Conservation (phyloP, 2,329 filamentous ascomycete species). For the Geoglossum cookeanum region DNA sequence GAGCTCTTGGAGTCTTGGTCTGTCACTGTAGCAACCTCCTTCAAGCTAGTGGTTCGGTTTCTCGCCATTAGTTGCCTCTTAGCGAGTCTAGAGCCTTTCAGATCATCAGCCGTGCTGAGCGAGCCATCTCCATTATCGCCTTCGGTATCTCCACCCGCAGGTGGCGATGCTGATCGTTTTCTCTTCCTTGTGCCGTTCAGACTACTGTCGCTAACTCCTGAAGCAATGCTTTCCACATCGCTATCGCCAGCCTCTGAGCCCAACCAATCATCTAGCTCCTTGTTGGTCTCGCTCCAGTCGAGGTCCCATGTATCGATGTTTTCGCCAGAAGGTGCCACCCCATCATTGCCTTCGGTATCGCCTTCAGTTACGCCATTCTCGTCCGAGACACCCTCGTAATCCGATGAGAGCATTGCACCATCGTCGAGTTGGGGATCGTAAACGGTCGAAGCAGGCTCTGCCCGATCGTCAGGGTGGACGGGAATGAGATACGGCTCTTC, state of each 20-base stretch:
- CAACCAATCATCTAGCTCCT: constrained; percentile 14
- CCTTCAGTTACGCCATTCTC: constrained; percentile 10
- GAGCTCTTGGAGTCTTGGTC: constrained; percentile 2
- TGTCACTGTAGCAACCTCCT: constrained; percentile 18
- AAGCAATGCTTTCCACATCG: constrained; percentile 22
- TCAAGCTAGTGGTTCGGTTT: constrained; percentile 21
- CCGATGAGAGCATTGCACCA: constrained; percentile 4
- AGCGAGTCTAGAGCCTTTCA: constrained; percentile 18
- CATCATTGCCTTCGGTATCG: constrained; percentile 7
- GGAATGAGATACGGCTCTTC: constrained; percentile 63
- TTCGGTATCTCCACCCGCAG: constrained; percentile 6
- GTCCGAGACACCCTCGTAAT: constrained; percentile 6
- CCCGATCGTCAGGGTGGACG: constrained; percentile 50
- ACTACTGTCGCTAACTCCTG: constrained; percentile 12
- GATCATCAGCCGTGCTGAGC: constrained; percentile 5
- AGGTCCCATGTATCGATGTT: constrained; percentile 3
- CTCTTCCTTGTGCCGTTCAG: constrained; percentile 17
- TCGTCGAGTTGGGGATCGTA: constrained; percentile 17
- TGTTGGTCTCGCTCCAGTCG: constrained; percentile 15
- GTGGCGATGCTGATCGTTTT: constrained; percentile 20
- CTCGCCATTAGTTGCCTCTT: constrained; percentile 32
- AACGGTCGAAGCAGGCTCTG: constrained; percentile 21
- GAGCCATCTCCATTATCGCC: constrained; percentile 6
- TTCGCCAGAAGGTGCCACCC: constrained; percentile 2
- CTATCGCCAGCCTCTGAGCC: constrained; percentile 28